Base-by-base conservation (phyloP, 2,329 filamentous ascomycete species). In the Bipolaris sorokiniana region DNA sequence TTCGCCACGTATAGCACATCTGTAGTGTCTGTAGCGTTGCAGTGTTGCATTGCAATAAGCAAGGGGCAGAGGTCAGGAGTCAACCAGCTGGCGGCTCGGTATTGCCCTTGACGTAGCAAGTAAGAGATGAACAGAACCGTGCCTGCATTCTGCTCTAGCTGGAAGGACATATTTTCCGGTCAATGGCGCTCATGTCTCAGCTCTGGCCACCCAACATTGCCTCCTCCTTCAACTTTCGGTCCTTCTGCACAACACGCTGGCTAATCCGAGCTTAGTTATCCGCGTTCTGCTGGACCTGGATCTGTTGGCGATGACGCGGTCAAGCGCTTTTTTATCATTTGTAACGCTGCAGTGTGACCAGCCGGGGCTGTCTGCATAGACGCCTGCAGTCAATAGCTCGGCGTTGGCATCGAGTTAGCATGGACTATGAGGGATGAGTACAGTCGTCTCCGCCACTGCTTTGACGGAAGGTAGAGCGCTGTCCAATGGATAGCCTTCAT, bases 161-260 rank as follows among this genome's bases (percentile, higher is more conserved):
- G 9, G 48, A 55, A 55, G 38, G 40, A 46, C 15, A 51, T 16
- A 51, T 13, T 44, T 51, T 51, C 41, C 5, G 11, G 48, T 47
- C 11, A 23, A 56, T 47, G 6, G 41, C 20, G 48, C 41, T 56
- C 11, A 56, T 51, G 36, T 38, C 40, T 51, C 6, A 51, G 33
- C 41, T 51, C 49, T 51, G 4, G 40, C 16, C 6, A 45, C 6
- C 26, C 3, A 42, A 36, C n/a, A 56, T 48, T 15, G 36, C 53
- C 40, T 56, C 53, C 40, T 56, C 34, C 18, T 56, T 36, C 13
- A 7, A 51, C 40, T 34, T 51, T 56, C n/a, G 23, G 42, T 47
- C 41, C 41, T 51, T 56, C 28, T 38, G 2, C n/a, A 45, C 13
- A 36, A 26, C 26, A 56, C 26, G 41, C 41, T 56, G 7, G 34